Percentiles rank a stretch among this genome's conserved stretches.
These are phyloP conservation scores for Cyberlindnera samutprakarnensis DNA, from an alignment of 805 yeast species.

Conservation along the genomic window DNA sequence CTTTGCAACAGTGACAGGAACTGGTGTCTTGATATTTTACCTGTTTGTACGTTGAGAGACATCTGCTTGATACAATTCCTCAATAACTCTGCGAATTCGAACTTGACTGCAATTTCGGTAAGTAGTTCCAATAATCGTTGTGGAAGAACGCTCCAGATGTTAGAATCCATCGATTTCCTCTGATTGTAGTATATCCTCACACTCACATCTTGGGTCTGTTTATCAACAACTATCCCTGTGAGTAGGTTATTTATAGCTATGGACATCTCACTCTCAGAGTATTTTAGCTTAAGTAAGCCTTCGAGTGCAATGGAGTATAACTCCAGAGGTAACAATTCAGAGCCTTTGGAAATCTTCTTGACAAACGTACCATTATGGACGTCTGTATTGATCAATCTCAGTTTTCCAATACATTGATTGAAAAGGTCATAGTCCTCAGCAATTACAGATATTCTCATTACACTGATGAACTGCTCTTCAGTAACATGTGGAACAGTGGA, in stretches of 20 bases:
- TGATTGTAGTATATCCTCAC: conserved; percentile 3
- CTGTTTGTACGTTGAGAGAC: too few relatives aligned
- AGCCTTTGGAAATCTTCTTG: conserved; percentile 1
- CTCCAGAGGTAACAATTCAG: background rate
- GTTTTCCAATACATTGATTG: background rate
- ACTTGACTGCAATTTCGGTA: conserved; percentile 5
- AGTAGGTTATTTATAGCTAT: conserved; percentile 4
- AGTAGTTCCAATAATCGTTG: conserved; percentile 7
- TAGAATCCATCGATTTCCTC: background rate
- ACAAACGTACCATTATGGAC: conserved; percentile 5
- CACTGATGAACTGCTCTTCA: conserved; percentile 1
- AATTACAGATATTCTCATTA: conserved; percentile 4
- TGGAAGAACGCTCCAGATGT: conserved; percentile 6
- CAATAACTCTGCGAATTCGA: conserved; percentile 4
- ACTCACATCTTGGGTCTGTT: background rate
- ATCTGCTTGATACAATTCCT: conserved; percentile 1
- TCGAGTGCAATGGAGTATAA: conserved; percentile 3
- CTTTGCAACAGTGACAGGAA: too few relatives aligned
- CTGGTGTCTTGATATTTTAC: too few relatives aligned
- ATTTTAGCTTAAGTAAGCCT: conserved; percentile 5
- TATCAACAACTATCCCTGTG: conserved; percentile 1
- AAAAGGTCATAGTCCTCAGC: conserved; percentile 6
- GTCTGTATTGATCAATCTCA: conserved; percentile 5
- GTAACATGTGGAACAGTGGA: conserved; percentile 1
- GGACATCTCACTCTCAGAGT: conserved; percentile 3